Conservation (phyloP, 2,329 filamentous ascomycete genomes). For the Exophiala phaeomuriformis region DNA sequence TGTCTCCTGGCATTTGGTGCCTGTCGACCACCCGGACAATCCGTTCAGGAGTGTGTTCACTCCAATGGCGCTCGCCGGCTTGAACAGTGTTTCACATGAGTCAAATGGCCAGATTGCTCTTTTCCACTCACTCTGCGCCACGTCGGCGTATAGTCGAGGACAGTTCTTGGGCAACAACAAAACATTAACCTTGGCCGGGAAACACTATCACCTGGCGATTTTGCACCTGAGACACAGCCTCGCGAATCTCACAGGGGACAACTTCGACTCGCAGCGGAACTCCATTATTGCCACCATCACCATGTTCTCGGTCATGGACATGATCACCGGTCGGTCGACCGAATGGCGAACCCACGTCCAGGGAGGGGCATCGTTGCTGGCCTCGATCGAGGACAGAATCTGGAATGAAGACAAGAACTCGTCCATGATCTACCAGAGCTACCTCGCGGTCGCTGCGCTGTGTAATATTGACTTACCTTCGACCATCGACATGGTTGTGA, state of each 20-base stretch:
- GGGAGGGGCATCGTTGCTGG: slow-evolving; percentile 26
- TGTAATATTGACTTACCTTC: slow-evolving; percentile 28
- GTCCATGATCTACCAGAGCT: slow-evolving; percentile 28
- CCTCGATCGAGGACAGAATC: slow-evolving; percentile 7
- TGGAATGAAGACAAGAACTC: slow-evolving; percentile 17
- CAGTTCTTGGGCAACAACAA: slow-evolving; percentile 26
- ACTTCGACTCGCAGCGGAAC: slow-evolving; percentile 13
- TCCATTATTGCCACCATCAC: slow-evolving; percentile 22
- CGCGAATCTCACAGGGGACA: slow-evolving; percentile 29
- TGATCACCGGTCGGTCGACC: slow-evolving; percentile 20
- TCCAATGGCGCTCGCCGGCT: slow-evolving; percentile 19
- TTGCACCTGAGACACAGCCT: slow-evolving; percentile 30
- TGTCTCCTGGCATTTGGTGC: slow-evolving; percentile 29
- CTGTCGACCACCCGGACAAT: slow-evolving; percentile 30
- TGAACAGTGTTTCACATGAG: slow-evolving; percentile 11
- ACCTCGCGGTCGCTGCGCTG: slow-evolving; percentile 29
- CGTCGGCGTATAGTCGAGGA: slow-evolving; percentile 29
- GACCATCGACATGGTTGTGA: slow-evolving; percentile 21
- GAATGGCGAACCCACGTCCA: slow-evolving; percentile 28
- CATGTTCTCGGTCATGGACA: slow-evolving; percentile 24
- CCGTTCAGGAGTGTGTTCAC: slow-evolving; percentile 29
- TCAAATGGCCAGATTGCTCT: slow-evolving; percentile 29
- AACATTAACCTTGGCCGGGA: slow-evolving; percentile 28
- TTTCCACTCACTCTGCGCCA: slow-evolving; percentile 30
- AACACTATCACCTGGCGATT: slow-evolving; percentile 30